phyloP scores from a whole-genome alignment of 2,329 filamentous ascomycete genomes.

The Grosmannia serpens region DNA sequence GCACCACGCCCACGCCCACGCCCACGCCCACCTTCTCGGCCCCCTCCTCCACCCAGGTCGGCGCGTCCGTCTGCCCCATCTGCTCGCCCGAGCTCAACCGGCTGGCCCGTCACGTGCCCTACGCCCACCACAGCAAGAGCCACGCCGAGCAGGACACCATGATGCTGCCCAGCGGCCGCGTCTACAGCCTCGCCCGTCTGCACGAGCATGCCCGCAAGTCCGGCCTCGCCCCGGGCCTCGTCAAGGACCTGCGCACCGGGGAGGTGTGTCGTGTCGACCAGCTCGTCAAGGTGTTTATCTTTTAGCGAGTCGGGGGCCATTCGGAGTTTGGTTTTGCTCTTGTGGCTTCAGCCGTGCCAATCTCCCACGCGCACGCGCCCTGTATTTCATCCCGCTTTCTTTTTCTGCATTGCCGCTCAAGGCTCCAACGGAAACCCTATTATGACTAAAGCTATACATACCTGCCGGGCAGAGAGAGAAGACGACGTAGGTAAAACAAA shows the following conservation, averaged over 20 bases:
- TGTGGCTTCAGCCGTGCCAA: background rate
- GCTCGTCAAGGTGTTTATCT: constrained; percentile 85
- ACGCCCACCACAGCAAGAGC: constrained; percentile 90
- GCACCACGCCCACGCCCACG: background rate
- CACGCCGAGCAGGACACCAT: constrained; percentile 81
- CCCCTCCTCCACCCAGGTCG: constrained; percentile 11
- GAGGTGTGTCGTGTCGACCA: constrained; percentile 50
- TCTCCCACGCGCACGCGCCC: too few relatives aligned
- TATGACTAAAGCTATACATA: background rate
- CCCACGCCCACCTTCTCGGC: background rate
- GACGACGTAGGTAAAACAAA: background rate
- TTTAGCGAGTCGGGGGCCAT: constrained; percentile 39
- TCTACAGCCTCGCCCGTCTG: constrained; percentile 68
- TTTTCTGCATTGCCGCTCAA: background rate
- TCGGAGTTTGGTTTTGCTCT: background rate
- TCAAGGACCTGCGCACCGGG: constrained; percentile 71
- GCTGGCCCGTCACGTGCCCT: constrained; percentile 77
- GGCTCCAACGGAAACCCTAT: background rate
- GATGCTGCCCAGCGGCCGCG: constrained; percentile 74
- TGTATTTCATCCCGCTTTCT: background rate
- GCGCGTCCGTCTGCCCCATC: constrained; percentile 63
- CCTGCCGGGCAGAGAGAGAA: background rate
- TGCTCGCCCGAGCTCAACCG: constrained; percentile 93
- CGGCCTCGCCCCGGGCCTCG: constrained; percentile 50
- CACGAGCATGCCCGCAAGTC: constrained; percentile 70